A percentile compares a stretch with the other conserved stretches of the same genome.
Evolutionary conservation across 306 rosid genomes (phyloP).

Genomic region (Inga leiocalycina): DNA sequence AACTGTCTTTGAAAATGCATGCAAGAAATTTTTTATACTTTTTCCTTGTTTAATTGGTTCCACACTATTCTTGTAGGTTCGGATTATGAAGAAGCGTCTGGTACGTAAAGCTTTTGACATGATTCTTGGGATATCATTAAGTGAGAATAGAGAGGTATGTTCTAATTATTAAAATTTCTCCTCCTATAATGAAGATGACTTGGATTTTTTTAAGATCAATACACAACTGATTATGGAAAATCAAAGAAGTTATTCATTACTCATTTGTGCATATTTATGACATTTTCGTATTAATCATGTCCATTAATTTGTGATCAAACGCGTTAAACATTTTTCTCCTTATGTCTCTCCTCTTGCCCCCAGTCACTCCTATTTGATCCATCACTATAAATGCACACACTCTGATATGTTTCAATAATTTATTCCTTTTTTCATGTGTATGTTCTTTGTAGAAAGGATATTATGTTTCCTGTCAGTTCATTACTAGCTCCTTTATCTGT

Average conservation of each 20-base stretch:
- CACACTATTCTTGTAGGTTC: conserved; percentile 64
- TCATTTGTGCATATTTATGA: background rate
- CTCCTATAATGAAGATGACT: background rate
- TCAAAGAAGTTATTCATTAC: background rate
- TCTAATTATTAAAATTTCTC: conserved; percentile 25
- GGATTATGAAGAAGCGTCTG: conserved; percentile 91
- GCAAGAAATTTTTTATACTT: background rate
- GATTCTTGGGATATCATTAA: conserved; percentile 95
- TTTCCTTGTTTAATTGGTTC: conserved; percentile 15
- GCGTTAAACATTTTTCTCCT: background rate
- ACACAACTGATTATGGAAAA: background rate
- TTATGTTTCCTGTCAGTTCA: conserved; percentile 12
- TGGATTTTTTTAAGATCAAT: background rate
- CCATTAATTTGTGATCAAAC: background rate
- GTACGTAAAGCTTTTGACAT: conserved; percentile 96
- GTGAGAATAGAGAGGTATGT: conserved; percentile 82
- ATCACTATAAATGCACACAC: background rate
- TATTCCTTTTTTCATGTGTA: background rate
- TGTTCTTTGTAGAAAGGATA: conserved; percentile 16
- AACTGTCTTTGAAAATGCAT: conserved; percentile 9
- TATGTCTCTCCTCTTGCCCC: too few relatives aligned
- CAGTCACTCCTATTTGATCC: background rate
- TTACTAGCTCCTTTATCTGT: conserved; percentile 26
- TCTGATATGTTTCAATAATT: background rate
- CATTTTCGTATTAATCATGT: background rate